Evolutionary conservation across 2,329 filamentous ascomycete species (phyloP), one percentile per base, ranked within the genome.

Genomic region (Aureobasidium namibiae): DNA sequence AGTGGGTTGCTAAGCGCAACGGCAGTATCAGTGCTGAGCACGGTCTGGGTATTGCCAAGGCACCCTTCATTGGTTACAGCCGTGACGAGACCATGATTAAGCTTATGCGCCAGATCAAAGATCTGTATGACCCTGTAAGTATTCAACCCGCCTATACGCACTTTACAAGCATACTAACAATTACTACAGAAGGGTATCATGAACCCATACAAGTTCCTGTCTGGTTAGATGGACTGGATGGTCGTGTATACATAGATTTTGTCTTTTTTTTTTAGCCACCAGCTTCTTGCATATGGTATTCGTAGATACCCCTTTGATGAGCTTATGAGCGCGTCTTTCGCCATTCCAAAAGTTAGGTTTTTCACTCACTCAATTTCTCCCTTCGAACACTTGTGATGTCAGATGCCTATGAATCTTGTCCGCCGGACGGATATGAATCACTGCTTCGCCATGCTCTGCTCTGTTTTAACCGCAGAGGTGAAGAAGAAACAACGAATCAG

Each of bases 1-100:
- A 99, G 76, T 99, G 94, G 94, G 92, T 97, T 65, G 80, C 86
- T 67, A 84, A 90, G 77, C 82, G 89, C 48, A 87, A 87, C 63
- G 94, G 94, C 62, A 96, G 91, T 73, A 96, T 99, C 74, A 96
- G 91, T 69, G 94, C 94, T 52, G 94, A 99, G 76, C 94, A 99
- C 72, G 94, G 94, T 3, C 76, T 99, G 41, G 94, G 94, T 16
- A 76, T 99, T 63, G 90, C 92, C 52, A 99, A 99, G 85, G 96
- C 95, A 79, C 88, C 90, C 61, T 99, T 87, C 70, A 90, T 99
- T 72, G 87, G 89, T 31, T 97, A 97, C 76, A 96, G 90, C 76
- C 85, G 90, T 68, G 92, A 86, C 69, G 86, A 91, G 60, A 92
- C 85, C 14, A 94, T 92, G 84, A 79, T 99, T 65, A 84, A 80